Conservation (phyloP, 176 grass and related monocot genomes). For the Poa pratensis region DNA sequence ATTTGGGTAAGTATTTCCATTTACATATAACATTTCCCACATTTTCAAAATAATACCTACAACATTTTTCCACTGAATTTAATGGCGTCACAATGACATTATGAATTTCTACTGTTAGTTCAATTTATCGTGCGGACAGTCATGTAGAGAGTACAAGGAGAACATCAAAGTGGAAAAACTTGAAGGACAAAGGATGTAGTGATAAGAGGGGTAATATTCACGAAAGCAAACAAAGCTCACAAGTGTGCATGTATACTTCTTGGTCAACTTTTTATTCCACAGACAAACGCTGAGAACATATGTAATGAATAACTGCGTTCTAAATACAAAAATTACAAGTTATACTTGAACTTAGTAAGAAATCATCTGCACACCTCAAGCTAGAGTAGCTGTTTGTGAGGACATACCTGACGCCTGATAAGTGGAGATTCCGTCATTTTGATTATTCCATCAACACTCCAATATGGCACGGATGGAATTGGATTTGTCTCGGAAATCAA, state of each 20-base stretch:
- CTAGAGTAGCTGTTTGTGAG: not conserved
- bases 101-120: too few species aligned
- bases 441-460: slow-evolving; percentile 15
- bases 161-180: too few species aligned
- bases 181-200: too few species aligned
- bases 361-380: not conserved
- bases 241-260: not conserved
- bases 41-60: too few species aligned
- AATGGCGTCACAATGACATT: too few species aligned
- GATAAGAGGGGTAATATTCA: too few species aligned
- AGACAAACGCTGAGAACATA: too few species aligned
- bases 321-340: not conserved
- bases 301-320: not conserved
- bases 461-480: not conserved
- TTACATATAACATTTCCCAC: too few species aligned
- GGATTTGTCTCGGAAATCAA: not conserved
- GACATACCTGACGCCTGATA: not conserved
- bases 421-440: not conserved
- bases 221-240: not conserved
- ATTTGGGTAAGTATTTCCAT: too few species aligned
- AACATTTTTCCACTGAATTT: too few species aligned
- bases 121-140: too few species aligned
- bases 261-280: not conserved
- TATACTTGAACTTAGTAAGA: not conserved
- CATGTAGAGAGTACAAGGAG: too few species aligned